These are phyloP conservation scores for Fraxinus sp. DNA, from an alignment of 305 asterid species.

Conservation along the genomic window DNA sequence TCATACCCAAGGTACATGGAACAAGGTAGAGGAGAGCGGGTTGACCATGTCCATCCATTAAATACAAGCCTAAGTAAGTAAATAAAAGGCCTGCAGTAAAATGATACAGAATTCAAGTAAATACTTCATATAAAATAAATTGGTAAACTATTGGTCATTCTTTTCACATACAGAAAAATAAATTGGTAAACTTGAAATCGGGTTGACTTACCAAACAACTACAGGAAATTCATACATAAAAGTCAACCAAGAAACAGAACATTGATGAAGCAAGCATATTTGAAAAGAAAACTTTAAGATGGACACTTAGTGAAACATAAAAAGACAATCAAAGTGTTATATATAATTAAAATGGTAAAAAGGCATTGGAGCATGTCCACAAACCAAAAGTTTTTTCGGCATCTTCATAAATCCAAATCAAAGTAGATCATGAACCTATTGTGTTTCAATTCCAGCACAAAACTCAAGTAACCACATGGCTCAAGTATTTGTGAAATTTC, in stretches of 20 bases:
- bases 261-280: background rate
- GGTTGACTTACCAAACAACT: background rate
- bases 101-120: background rate
- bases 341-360: background rate
- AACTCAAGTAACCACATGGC: background rate
- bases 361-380: background rate
- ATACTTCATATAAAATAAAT: background rate
- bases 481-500: background rate
- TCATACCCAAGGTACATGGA: constrained; percentile 85
- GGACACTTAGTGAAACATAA: background rate
- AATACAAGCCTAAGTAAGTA: constrained; percentile 79
- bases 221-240: background rate
- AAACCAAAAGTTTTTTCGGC: background rate
- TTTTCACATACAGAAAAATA: background rate
- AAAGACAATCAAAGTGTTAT: background rate
- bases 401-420: background rate
- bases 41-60: constrained; percentile 94
- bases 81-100: constrained; percentile 65
- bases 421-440: background rate
- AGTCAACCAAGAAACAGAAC: background rate
- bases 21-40: constrained; percentile 97
- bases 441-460: background rate
- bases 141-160: background rate
- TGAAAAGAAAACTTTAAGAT: background rate
- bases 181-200: background rate